A percentile compares a stretch with the other conserved stretches of the same genome.
phyloP scores from a whole-genome alignment of 2,329 filamentous ascomycete species.

The Exophiala aquamarina region DNA sequence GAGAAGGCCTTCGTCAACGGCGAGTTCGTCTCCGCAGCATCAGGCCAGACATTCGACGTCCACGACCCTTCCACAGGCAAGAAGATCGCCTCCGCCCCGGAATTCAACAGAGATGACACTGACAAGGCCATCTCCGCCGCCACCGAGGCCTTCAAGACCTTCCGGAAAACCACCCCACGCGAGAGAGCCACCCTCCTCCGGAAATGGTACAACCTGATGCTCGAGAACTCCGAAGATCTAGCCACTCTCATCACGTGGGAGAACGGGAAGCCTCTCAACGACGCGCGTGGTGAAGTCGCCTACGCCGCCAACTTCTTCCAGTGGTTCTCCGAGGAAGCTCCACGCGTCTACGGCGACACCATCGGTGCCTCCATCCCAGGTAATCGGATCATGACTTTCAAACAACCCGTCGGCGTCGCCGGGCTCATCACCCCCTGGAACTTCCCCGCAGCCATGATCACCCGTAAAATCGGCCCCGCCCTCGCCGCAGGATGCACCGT shows the following conservation, averaged over 20 bases:
- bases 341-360: constrained; percentile 58
- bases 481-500: constrained; percentile 95
- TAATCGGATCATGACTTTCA: constrained; percentile 63
- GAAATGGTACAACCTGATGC: constrained; percentile 67
- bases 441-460: constrained; percentile 58
- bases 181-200: constrained; percentile 62
- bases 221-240: constrained; percentile 65
- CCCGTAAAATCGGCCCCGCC: constrained; percentile 53
- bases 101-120: constrained; percentile 77
- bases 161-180: constrained; percentile 60
- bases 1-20: constrained; percentile 85
- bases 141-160: constrained; percentile 64
- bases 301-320: constrained; percentile 62
- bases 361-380: constrained; percentile 60
- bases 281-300: constrained; percentile 58
- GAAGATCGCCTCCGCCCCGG: constrained; percentile 75
- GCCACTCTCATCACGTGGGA: constrained; percentile 52
- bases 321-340: constrained; percentile 65
- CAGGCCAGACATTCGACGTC: constrained; percentile 89
- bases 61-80: constrained; percentile 80
- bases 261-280: constrained; percentile 66
- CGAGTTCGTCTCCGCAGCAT: constrained; percentile 82
- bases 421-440: constrained; percentile 70
- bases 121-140: constrained; percentile 83
- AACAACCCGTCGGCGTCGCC: constrained; percentile 67